Evolutionary conservation across 805 yeast genomes (phyloP), one percentile per base, ranked within the genome.

Genomic region (Candida takata): DNA sequence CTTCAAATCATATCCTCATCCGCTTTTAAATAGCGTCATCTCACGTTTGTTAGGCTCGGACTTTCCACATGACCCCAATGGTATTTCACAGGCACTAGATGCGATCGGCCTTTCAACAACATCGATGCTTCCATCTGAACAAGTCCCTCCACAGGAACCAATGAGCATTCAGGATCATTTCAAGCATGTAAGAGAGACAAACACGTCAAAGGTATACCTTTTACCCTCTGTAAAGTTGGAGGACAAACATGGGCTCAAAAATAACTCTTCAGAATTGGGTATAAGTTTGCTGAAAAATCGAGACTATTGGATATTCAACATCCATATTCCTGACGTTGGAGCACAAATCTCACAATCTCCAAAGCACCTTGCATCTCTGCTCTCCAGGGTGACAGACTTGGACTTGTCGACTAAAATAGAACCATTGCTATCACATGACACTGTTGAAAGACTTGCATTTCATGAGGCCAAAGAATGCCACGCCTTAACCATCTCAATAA

Each of bases 251-350:
- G 23, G 23, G 9, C 10, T 20, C 10, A 32, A 35, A 3, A 16
- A 27, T 4, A 25, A 23, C 2, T 28, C 29, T 17, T 33, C 42
- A 10, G 42, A 43, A 11, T 17, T 43, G 6, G 46, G 42, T 8
- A 21, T 43, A 10, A 38, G 43, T 6, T 28, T 43, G 24, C 40
- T 37, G 11, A 43, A 43, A 32, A 29, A 29, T 3, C 24, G 27
- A 5, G 41, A 35, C 8, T 11, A 27, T 16, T 40, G 41, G 37
- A 18, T 30, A n/a, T 35, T 43, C 31, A 43, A 43, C 38, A 35
- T 43, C 13, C 41, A 43, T 24, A 31, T 43, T 10, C 46, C 46
- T 6, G 46, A 43, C 29, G 21, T 34, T 24, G 46, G 31, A 2
- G 28, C 41, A 3, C 35, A 24, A 15, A 15, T 43, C 3, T 29